Percentiles rank a stretch among this genome's conserved stretches.
phyloP scores from a whole-genome alignment of 1,284 basidiomycete species.

The Cutaneotrichosporon dermatis region DNA sequence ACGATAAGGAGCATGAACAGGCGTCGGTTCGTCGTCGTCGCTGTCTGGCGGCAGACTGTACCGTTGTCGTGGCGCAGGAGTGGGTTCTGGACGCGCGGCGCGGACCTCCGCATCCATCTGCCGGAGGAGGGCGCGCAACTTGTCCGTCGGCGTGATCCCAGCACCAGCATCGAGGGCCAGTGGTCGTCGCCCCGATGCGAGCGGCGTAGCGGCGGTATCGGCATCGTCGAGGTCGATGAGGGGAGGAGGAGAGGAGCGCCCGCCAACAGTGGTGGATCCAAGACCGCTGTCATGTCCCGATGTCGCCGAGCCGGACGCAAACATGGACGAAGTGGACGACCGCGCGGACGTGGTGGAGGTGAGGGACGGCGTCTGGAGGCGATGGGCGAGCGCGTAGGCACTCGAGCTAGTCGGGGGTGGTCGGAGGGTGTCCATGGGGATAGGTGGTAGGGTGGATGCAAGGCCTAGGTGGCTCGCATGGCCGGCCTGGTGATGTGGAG shows the following conservation, averaged over 20 bases:
- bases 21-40: too few relatives aligned
- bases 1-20: too few relatives aligned
- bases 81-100: neutral
- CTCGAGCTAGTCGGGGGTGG: neutral
- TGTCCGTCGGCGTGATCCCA: constrained; percentile 16
- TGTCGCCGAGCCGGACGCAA: constrained; percentile 1
- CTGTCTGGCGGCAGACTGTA: too few relatives aligned
- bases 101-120: constrained; percentile 17
- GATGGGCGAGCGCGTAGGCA: constrained; percentile 2
- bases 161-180: constrained; percentile 11
- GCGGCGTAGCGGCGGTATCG: neutral
- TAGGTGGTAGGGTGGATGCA: neutral
- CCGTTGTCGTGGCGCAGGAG: too few relatives aligned
- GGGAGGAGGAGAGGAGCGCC: constrained; percentile 6
- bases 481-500: neutral
- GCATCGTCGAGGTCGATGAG: constrained; percentile 16
- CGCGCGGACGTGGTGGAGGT: constrained; percentile 9
- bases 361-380: constrained; percentile 10
- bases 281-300: constrained; percentile 6
- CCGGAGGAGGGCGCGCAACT: constrained; percentile 14
- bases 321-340: constrained; percentile 13
- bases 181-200: neutral
- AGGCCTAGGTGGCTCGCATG: constrained; percentile 1
- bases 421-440: neutral
- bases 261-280: constrained; percentile 4